A percentile compares a stretch with the other conserved stretches of the same genome.
These are phyloP conservation scores for Colletotrichum musae DNA, from an alignment of 2,329 filamentous ascomycete species.

Conservation along the genomic window DNA sequence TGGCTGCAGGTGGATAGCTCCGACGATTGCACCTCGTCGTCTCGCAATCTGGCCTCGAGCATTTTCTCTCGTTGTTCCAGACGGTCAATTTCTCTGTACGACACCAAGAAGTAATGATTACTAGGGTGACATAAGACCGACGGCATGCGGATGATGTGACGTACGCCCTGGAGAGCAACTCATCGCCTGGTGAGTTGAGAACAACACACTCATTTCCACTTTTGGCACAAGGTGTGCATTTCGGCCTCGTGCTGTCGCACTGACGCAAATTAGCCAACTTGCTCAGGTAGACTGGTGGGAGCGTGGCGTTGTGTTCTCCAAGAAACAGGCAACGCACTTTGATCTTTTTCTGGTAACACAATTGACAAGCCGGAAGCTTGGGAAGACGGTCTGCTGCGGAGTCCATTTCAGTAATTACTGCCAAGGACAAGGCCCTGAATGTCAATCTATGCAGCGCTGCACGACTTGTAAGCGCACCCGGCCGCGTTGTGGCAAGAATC, in stretches of 20 bases:
- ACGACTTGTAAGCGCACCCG: no score
- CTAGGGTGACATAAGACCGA: neutral
- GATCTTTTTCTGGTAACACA: constrained; percentile 40
- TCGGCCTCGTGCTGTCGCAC: constrained; percentile 50
- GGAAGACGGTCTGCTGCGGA: constrained; percentile 13
- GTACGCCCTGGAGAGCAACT: constrained; percentile 46
- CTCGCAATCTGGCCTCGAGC: neutral
- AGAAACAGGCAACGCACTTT: constrained; percentile 18
- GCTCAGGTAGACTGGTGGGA: neutral
- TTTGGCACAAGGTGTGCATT: constrained; percentile 47
- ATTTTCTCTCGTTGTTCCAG: constrained; percentile 43
- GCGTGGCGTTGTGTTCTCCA: neutral
- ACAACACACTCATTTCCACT: constrained; percentile 47
- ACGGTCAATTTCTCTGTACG: constrained; percentile 42
- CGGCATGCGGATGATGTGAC: neutral
- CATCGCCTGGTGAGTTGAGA: constrained; percentile 44
- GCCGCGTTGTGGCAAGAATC: constrained; percentile 5
- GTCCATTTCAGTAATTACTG: constrained; percentile 15
- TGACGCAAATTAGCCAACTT: constrained; percentile 9
- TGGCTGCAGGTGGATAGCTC: neutral
- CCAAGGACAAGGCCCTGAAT: neutral
- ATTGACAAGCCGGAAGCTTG: constrained; percentile 34
- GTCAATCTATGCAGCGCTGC: neutral
- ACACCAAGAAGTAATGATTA: neutral
- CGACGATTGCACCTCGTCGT: neutral